Base-by-base conservation (phyloP, 805 yeast genomes). In the Metschnikowia santaceciliae region DNA sequence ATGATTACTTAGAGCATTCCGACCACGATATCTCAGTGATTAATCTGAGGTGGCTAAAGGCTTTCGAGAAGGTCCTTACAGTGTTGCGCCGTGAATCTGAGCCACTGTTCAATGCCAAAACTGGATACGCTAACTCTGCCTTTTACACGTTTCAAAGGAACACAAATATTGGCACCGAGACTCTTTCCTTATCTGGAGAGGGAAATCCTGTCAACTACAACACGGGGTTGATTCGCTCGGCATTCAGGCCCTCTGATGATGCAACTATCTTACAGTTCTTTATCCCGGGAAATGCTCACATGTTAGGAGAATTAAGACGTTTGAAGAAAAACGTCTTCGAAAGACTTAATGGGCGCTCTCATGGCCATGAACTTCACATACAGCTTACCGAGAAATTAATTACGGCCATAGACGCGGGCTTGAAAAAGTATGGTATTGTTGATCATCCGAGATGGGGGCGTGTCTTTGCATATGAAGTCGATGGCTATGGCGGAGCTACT, bases 221-320 rank as follows among this genome's bases (percentile, higher is more conserved):
- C 36, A 83, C 88, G 0, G 90, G 92, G 0, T 70, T 89, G 54
- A 71, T 88, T n/a, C 73, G 95, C 46, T 84, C 91, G 4, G 91
- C 95, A 0, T 89, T 89, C 64, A 71, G 96, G 58, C 96, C 96
- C 7, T 84, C 92, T 17, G 96, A 89, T 65, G 96, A 89, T 67
- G 89, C 95, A 1, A 81, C 90, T 38, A 80, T 83, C n/a, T 78
- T 77, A 54, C 96, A 88, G 65, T 82, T 84, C 52, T 86, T 90
- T 63, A 79, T 90, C 41, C 96, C 96, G 0, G 96, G 90, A 2
- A 90, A 90, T 63, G 89, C 90, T 1, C 90, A 86, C 57, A 70
- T 86, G 73, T 66, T 81, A 30, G 82, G 81, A 1, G 94, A 89
- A 62, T 69, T 89, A 33, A 61, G 60, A n/a, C 72, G 69, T 22